phyloP scores from a whole-genome alignment of 768 basidiomycete species.

The Mycena belliarum region DNA sequence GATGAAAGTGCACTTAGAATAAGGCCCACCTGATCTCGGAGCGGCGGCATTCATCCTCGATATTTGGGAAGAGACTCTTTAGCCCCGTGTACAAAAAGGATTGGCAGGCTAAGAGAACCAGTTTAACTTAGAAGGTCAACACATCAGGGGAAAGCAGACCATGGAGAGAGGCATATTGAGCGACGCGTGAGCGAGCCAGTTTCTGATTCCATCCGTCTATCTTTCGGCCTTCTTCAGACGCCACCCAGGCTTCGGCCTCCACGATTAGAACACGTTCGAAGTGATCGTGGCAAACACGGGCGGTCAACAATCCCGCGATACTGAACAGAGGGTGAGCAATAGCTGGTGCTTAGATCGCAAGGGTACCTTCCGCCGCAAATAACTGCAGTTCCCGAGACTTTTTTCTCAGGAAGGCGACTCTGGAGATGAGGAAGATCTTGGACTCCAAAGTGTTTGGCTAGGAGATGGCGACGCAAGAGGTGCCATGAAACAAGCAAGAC shows the following conservation, averaged over 20 bases:
- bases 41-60: background rate
- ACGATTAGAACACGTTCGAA: conserved; percentile 33
- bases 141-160: background rate
- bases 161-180: conserved; percentile 29
- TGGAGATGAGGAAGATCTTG: background rate
- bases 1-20: background rate
- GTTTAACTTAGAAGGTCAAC: background rate
- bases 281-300: conserved; percentile 32
- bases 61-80: background rate
- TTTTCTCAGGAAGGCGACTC: background rate
- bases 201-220: conserved; percentile 20
- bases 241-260: conserved; percentile 32
- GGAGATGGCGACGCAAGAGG: background rate
- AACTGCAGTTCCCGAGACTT: background rate
- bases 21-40: background rate
- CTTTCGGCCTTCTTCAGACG: conserved; percentile 20
- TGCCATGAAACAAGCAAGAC: background rate
- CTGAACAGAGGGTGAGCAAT: conserved; percentile 10
- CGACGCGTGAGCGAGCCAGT: conserved; percentile 22
- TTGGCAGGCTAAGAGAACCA: background rate
- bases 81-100: background rate
- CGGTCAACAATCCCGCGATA: conserved; percentile 31
- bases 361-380: conserved; percentile 10
- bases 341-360: too few relatives aligned
- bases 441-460: background rate